Percentiles rank a stretch among this genome's conserved stretches.
phyloP scores from a whole-genome alignment of 345 rosid species.

The Firmiana major region DNA sequence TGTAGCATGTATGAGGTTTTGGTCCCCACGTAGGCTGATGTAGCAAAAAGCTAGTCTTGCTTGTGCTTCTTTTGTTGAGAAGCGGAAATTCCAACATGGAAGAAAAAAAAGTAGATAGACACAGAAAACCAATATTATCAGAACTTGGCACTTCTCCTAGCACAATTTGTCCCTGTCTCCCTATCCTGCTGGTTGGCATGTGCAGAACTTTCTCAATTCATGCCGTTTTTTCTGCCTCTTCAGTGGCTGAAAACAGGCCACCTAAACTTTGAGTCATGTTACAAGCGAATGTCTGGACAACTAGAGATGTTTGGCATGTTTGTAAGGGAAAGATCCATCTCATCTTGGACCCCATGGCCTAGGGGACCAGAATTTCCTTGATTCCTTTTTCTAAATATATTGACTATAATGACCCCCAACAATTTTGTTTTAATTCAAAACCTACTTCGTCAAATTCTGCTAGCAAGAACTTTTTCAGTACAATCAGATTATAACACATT shows the following conservation, averaged over 20 bases:
- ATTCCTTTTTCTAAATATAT: not conserved
- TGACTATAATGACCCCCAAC: not conserved
- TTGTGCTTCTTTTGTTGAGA: not conserved
- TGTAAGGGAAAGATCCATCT: slow-evolving; percentile 15
- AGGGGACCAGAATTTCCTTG: slow-evolving; percentile 33
- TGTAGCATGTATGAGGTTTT: slow-evolving; percentile 38
- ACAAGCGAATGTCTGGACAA: slow-evolving; percentile 14
- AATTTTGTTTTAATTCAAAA: not conserved
- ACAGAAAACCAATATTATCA: slow-evolving; percentile 17
- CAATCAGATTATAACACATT: not conserved
- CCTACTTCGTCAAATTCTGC: not conserved
- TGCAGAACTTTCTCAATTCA: slow-evolving; percentile 21
- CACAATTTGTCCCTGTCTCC: slow-evolving; percentile 58
- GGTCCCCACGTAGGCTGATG: slow-evolving; percentile 37
- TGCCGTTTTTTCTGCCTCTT: slow-evolving; percentile 13
- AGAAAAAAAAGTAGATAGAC: slow-evolving; percentile 25
- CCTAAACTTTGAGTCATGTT: slow-evolving; percentile 5
- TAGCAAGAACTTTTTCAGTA: not conserved
- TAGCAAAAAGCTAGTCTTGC: not conserved
- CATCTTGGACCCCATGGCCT: slow-evolving; percentile 26
- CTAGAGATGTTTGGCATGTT: slow-evolving; percentile 15
- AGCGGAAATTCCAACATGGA: slow-evolving; percentile 24
- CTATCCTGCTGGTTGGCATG: slow-evolving; percentile 35
- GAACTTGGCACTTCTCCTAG: slow-evolving; percentile 39
- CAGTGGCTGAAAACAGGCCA: slow-evolving; percentile 27